Conservation (phyloP, 2,329 filamentous ascomycete species). For the Aspergillus sp. region DNA sequence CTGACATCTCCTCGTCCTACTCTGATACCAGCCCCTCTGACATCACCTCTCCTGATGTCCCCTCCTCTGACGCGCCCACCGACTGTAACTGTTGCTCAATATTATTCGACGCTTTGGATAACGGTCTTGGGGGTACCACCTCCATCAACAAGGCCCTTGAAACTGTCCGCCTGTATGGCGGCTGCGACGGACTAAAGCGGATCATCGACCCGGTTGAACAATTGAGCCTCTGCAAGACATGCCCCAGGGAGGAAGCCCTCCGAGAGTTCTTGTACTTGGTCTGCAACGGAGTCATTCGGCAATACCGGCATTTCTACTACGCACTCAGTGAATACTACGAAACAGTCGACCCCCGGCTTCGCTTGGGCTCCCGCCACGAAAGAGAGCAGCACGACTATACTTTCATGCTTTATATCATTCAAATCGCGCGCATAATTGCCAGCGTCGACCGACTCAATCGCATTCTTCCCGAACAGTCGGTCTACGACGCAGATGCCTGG, state of each 20-base stretch:
- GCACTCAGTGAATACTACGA: background rate
- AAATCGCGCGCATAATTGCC: conserved; percentile 8
- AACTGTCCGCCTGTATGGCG: background rate
- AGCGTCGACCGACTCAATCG: conserved; percentile 1
- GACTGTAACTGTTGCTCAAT: background rate
- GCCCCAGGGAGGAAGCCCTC: background rate
- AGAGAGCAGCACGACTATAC: background rate
- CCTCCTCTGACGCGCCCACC: background rate
- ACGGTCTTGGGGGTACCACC: background rate
- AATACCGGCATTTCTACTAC: conserved; percentile 8
- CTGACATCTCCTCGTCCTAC: background rate
- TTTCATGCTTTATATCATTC: background rate
- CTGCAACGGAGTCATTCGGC: conserved; percentile 3
- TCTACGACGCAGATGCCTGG: conserved; percentile 13
- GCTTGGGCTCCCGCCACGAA: too few relatives aligned
- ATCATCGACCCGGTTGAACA: conserved; percentile 6
- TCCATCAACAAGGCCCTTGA: background rate
- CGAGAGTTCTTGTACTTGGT: conserved; percentile 1
- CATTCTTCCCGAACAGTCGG: background rate
- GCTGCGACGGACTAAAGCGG: background rate
- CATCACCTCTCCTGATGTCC: background rate
- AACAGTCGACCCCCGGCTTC: background rate
- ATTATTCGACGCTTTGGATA: background rate
- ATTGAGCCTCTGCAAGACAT: conserved; percentile 11
- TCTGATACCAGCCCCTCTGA: background rate